These are phyloP conservation scores for Pulveroboletus frians DNA, from an alignment of 768 basidiomycete species.

Conservation along the genomic window DNA sequence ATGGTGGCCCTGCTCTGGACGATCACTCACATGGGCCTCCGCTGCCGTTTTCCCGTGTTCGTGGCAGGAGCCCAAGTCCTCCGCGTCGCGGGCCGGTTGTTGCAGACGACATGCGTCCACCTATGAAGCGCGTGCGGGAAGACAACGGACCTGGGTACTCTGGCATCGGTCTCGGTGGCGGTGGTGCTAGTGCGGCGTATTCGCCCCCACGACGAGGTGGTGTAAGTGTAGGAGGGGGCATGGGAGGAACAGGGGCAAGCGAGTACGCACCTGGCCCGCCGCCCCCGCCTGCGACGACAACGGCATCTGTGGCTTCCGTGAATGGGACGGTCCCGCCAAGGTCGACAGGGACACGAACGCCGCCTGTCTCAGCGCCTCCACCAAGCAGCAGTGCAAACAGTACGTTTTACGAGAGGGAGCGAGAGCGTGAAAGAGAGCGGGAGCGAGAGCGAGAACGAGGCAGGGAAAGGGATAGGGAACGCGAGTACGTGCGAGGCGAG, in stretches of 20 bases:
- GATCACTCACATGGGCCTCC: constrained; percentile 14
- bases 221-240: not conserved
- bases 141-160: constrained; percentile 30
- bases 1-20: constrained; percentile 11
- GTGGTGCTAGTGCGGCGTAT: constrained; percentile 18
- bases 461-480: constrained; percentile 24
- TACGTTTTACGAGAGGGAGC: constrained; percentile 30
- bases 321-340: constrained; percentile 1
- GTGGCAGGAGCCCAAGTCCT: constrained; percentile 43
- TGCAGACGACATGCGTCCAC: constrained; percentile 40
- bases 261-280: constrained; percentile 23
- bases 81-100: constrained; percentile 27
- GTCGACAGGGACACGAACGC: constrained; percentile 19
- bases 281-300: constrained; percentile 15
- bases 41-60: constrained; percentile 34
- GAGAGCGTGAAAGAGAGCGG: constrained; percentile 8
- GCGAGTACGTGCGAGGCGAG: constrained; percentile 31
- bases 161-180: not conserved
- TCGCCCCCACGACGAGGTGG: constrained; percentile 26
- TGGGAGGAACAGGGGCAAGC: not conserved
- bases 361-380: constrained; percentile 22
- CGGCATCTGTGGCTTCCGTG: not conserved
- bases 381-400: constrained; percentile 18
- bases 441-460: constrained; percentile 11
- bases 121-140: constrained; percentile 43